Percentiles rank a stretch among this genome's conserved stretches.
Conservation (phyloP, 495 filamentous ascomycete genomes). For the Penicillium riverlandense region DNA sequence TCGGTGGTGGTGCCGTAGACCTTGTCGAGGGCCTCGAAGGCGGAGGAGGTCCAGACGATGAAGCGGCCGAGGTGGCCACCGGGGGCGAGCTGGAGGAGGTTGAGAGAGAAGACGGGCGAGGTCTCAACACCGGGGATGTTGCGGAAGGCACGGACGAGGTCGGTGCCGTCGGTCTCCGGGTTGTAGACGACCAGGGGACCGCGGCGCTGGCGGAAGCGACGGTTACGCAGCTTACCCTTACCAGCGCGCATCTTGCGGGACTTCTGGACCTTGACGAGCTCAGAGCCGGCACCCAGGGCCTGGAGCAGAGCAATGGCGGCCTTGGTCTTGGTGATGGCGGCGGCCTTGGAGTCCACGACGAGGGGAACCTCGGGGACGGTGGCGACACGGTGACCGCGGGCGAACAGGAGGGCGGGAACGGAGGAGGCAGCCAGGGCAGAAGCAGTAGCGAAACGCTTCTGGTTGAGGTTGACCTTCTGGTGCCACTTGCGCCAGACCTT, state of each 20-base stretch:
- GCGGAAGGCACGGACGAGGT: conserved; percentile 87
- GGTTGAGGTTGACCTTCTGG: conserved; percentile 97
- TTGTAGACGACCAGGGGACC: conserved; percentile 95
- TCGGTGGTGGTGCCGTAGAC: conserved; percentile 89
- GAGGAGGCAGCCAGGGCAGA: conserved; percentile 96
- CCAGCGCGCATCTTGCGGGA: conserved; percentile 93
- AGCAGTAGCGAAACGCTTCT: conserved; percentile 96
- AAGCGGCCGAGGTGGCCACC: conserved; percentile 99
- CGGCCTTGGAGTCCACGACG: conserved; percentile 80
- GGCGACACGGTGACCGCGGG: conserved; percentile 91
- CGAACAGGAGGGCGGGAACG: conserved; percentile 85
- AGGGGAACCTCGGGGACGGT: conserved; percentile 93
- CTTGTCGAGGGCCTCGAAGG: conserved; percentile 89
- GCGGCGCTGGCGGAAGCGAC: conserved; percentile 93
- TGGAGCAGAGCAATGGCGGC: conserved; percentile 79
- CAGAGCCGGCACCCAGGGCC: conserved; percentile 80
- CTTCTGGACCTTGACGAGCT: conserved; percentile 87
- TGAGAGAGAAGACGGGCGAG: conserved; percentile 85
- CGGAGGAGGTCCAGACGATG: conserved; percentile 95
- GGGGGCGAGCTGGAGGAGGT: conserved; percentile 97
- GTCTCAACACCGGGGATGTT: conserved; percentile 99
- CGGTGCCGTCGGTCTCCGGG: conserved; percentile 85
- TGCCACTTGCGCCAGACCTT: conserved; percentile 99
- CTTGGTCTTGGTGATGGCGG: conserved; percentile 78
- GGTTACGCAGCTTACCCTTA: conserved; percentile 94